phyloP scores from a whole-genome alignment of 768 basidiomycete species.

The Podaxis sp. region DNA sequence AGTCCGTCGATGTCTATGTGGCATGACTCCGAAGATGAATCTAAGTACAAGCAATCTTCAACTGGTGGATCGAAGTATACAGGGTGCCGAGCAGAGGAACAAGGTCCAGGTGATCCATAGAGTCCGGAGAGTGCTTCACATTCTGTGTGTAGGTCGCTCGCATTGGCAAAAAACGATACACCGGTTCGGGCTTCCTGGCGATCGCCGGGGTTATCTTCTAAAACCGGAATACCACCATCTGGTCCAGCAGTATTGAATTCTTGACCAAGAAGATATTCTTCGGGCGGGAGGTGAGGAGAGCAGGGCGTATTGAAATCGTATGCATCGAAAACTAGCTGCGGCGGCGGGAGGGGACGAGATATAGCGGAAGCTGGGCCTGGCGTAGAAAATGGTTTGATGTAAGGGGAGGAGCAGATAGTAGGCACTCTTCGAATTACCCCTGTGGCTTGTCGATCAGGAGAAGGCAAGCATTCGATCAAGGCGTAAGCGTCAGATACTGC shows the following conservation, averaged over 20 bases:
- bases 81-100: constrained; percentile 25
- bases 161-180: neutral
- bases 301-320: neutral
- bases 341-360: neutral
- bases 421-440: neutral
- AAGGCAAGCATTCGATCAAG: neutral
- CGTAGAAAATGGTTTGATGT: constrained; percentile 12
- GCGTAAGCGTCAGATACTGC: neutral
- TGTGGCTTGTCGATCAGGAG: neutral
- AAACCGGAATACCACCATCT: neutral
- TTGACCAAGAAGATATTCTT: too few species aligned
- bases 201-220: too few species aligned
- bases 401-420: neutral
- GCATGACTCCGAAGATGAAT: constrained; percentile 25
- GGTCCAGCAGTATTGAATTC: neutral
- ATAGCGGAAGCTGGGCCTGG: constrained; percentile 16
- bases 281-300: neutral
- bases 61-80: constrained; percentile 50
- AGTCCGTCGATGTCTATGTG: constrained; percentile 35
- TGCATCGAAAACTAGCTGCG: neutral
- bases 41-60: constrained; percentile 43
- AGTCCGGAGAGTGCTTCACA: constrained; percentile 16
- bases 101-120: constrained; percentile 50
- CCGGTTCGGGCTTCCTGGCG: neutral
- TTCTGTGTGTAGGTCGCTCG: neutral